These are phyloP conservation scores for Dictyophora rubrovolvata DNA, from an alignment of 768 basidiomycete species.

Conservation along the genomic window DNA sequence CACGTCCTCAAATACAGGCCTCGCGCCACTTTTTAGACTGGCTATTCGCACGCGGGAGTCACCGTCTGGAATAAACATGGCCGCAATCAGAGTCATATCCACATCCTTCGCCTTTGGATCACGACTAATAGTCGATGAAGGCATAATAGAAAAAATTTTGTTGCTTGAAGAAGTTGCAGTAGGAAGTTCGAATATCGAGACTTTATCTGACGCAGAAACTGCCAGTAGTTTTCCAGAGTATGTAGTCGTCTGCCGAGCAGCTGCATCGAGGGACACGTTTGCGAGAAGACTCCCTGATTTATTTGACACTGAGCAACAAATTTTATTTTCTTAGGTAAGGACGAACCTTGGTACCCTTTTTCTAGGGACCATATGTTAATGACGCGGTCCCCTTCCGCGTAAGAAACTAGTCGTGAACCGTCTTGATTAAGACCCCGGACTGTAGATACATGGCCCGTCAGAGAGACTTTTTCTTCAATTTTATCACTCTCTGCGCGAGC, in stretches of 20 bases:
- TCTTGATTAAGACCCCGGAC: conserved; percentile 46
- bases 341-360: conserved; percentile 13
- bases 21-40: conserved; percentile 43
- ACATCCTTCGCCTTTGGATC: conserved; percentile 29
- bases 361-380: conserved; percentile 52
- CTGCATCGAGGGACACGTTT: conserved; percentile 54
- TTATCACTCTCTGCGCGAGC: conserved; percentile 25
- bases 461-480: conserved; percentile 37
- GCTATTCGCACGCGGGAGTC: conserved; percentile 35
- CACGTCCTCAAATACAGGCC: conserved; percentile 48
- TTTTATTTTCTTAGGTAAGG: conserved; percentile 19
- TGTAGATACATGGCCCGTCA: conserved; percentile 57
- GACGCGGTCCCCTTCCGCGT: conserved; percentile 53
- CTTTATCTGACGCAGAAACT: conserved; percentile 48
- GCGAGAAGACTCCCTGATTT: conserved; percentile 42
- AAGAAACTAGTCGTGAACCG: conserved; percentile 42
- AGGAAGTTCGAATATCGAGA: conserved; percentile 48
- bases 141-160: conserved; percentile 39
- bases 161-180: conserved; percentile 25
- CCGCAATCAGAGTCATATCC: conserved; percentile 32
- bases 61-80: conserved; percentile 33
- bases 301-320: not conserved
- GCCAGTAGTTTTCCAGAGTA: conserved; percentile 32
- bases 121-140: conserved; percentile 39
- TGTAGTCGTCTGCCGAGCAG: conserved; percentile 35